Evolutionary conservation across 768 basidiomycete genomes (phyloP), one percentile per base, ranked within the genome.

Genomic region (Hydnomerulius pinastri): DNA sequence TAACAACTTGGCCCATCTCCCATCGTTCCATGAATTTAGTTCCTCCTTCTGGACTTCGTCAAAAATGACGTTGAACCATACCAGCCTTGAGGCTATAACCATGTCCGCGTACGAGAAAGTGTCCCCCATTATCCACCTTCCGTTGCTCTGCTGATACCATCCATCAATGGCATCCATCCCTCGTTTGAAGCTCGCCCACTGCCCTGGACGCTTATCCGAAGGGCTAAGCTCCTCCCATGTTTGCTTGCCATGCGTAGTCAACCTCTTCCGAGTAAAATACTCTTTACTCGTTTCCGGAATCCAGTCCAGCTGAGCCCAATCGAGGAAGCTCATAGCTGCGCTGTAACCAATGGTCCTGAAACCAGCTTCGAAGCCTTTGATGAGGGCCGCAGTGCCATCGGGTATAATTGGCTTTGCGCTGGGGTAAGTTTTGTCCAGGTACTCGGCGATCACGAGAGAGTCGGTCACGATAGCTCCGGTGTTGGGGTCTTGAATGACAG

Each of bases 81-180:
- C 23, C 2, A 52, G 30, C 6, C 50, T 24, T 9, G 43, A 39
- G 7, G 28, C 46, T 18, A 25, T 11, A 21, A 52, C 24, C 4
- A 52, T 46, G 37, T 52, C 51, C 21, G 46, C 51, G 40, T 52
- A 48, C 15, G 51, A 52, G 28, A 52, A 52, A 18, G 28, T 29
- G 13, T 41, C 46, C 24, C 51, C 51, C 27, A 50, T 41, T 7
- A 52, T 21, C 50, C 50, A 48, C 23, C 23, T 17, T 21, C 38
- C 23, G 9, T 11, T 18, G 12, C 37, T 38, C 27, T 49, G n/a
- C n/a, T n/a, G n/a, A n/a, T n/a, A n/a, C n/a, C n/a, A n/a, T n/a
- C n/a, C n/a, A n/a, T n/a, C n/a, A n/a, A n/a, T n/a, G n/a, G n/a
- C n/a, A n/a, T n/a, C n/a, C n/a, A n/a, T n/a, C n/a, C n/a, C n/a